phyloP scores from a whole-genome alignment of 306 rosid species.

The Trichosanthes cucumerina region DNA sequence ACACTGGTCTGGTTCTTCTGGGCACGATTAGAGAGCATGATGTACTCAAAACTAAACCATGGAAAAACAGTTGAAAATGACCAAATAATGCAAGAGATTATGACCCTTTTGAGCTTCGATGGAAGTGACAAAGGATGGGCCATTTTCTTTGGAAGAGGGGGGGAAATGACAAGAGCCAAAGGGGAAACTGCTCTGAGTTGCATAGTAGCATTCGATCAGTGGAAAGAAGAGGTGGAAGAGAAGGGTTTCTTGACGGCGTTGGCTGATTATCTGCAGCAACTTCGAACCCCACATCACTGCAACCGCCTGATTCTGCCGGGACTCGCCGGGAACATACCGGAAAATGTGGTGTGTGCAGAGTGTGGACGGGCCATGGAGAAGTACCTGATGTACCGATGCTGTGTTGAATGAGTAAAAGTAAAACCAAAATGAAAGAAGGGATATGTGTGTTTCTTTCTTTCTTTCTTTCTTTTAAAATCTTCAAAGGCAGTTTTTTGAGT shows the following conservation, averaged over 20 bases:
- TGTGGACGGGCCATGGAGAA: constrained; percentile 88
- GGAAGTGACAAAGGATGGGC: constrained; percentile 82
- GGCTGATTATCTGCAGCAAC: constrained; percentile 9
- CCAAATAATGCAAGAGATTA: constrained; percentile 48
- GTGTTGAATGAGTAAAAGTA: constrained; percentile 26
- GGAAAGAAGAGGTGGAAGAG: constrained; percentile 22
- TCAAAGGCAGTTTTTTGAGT: not conserved
- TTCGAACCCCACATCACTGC: constrained; percentile 63
- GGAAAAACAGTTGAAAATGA: constrained; percentile 46
- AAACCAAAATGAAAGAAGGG: not conserved
- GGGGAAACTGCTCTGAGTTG: constrained; percentile 38
- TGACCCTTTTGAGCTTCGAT: constrained; percentile 67
- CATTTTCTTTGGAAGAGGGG: constrained; percentile 35
- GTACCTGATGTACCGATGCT: constrained; percentile 83
- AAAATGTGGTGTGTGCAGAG: constrained; percentile 65
- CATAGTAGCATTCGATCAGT: constrained; percentile 25
- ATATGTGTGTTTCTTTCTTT: not conserved
- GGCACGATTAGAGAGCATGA: constrained; percentile 77
- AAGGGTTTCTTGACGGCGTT: constrained; percentile 40
- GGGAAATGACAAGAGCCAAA: constrained; percentile 52
- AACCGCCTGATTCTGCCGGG: constrained; percentile 69
- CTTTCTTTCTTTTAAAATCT: not conserved
- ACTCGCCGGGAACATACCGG: constrained; percentile 48
- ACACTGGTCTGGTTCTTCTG: constrained; percentile 74
- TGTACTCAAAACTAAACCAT: constrained; percentile 48